A percentile compares a stretch with the other conserved stretches of the same genome.
These are phyloP conservation scores for Pogostemon cablin DNA, from an alignment of 257 asterid genomes.

Conservation along the genomic window DNA sequence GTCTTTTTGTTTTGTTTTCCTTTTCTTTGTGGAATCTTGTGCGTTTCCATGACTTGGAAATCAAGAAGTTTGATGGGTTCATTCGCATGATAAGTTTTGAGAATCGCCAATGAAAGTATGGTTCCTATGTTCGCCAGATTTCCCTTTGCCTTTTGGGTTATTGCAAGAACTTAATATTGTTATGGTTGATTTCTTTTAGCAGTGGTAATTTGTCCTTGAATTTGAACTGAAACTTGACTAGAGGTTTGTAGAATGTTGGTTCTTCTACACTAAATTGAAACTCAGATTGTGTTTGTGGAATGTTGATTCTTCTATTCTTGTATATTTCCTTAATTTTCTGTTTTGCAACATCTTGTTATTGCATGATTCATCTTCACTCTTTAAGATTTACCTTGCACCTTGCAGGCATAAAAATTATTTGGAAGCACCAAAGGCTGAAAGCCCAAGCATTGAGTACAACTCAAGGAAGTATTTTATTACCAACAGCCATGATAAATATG, in stretches of 20 bases:
- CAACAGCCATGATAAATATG: slow-evolving; percentile 30
- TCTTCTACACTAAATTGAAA: too few species aligned
- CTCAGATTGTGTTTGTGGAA: background rate
- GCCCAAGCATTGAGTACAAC: slow-evolving; percentile 44
- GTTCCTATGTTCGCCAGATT: background rate
- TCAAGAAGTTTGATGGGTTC: background rate
- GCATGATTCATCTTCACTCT: slow-evolving; percentile 13
- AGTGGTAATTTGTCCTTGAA: background rate
- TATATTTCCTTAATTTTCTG: background rate
- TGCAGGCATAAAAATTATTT: slow-evolving; percentile 44
- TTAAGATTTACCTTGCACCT: slow-evolving; percentile 13
- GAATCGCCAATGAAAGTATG: background rate
- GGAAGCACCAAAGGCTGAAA: slow-evolving; percentile 38
- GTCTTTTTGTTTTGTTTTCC: background rate
- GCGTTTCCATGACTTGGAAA: slow-evolving; percentile 6
- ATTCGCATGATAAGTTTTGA: background rate
- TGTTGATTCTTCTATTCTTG: background rate
- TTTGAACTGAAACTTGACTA: background rate
- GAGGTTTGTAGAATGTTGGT: background rate
- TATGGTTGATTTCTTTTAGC: background rate
- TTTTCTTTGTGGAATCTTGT: background rate
- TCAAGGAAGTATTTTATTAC: slow-evolving; percentile 43
- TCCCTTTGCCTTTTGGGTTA: slow-evolving; percentile 1
- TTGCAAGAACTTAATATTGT: background rate
- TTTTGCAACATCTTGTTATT: slow-evolving; percentile 10